These are phyloP conservation scores for Circinella umbellata DNA, from an alignment of 371 early-diverging fungal genomes.

Conservation along the genomic window DNA sequence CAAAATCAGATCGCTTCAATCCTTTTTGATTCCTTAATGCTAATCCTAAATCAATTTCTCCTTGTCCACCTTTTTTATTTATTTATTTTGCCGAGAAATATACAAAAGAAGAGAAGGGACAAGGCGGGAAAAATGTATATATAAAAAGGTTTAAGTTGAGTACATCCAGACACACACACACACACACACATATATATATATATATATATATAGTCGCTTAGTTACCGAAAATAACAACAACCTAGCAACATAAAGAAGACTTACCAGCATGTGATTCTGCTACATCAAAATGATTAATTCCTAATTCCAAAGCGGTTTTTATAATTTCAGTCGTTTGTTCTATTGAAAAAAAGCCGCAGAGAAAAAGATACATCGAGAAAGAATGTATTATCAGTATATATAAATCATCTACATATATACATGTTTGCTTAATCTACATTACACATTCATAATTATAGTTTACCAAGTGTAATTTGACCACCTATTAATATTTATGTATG, in stretches of 20 bases:
- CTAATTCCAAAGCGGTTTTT: slow-evolving; percentile 73
- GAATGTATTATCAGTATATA: background rate
- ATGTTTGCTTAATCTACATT: no score
- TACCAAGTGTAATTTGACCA: slow-evolving; percentile 62
- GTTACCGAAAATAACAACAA: no score
- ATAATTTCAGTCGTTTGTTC: slow-evolving; percentile 73
- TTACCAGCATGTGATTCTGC: slow-evolving; percentile 73
- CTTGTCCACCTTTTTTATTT: slow-evolving; percentile 61
- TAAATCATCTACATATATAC: background rate
- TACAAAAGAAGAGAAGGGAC: no score
- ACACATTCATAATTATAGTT: background rate
- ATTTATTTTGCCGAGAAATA: no score
- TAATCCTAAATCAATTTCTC: slow-evolving; percentile 78
- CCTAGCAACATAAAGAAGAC: background rate
- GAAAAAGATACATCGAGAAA: background rate
- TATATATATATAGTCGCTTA: no score
- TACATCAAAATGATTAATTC: slow-evolving; percentile 88
- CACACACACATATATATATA: no score
- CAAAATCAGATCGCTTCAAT: slow-evolving; percentile 74
- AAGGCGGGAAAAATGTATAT: no score
- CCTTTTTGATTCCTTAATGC: slow-evolving; percentile 71
- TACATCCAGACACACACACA: no score
- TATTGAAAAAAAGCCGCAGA: background rate
- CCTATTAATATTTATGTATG: slow-evolving; percentile 34
- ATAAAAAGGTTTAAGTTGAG: no score